Evolutionary conservation across 139 green algal species (phyloP), one percentile per base, ranked within the genome.

Genomic region (Nannochloris sp.): DNA sequence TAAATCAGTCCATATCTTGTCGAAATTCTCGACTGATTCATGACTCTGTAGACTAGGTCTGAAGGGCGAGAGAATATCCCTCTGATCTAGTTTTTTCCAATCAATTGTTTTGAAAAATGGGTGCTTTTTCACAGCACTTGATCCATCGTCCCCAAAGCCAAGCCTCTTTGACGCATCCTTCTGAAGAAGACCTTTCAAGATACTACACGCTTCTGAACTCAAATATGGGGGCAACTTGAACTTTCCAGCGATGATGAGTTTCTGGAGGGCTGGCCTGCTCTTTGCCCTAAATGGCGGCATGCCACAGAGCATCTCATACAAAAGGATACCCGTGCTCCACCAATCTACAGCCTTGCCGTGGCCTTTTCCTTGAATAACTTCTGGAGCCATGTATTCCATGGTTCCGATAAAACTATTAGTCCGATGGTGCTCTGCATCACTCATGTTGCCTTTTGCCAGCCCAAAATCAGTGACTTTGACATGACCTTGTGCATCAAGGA

Each of bases 221-320:
- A 86, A 55, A 68, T 82, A 88, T 29, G 14, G 64, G 10, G 84
- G 89, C 26, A 87, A 71, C 80, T 95, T 96, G 46, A 89, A 63
- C 75, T 93, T 95, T 43, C 65, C 75, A 31, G 51, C 72, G 0
- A 79, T 68, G 65, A 97, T 96, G 59, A 90, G 79, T 57, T 86
- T 82, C 77, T 96, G 85, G 73, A 98, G 81, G 65, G 77, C 79
- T n/a, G 79, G 49, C 36, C 86, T 75, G 45, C 81, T 86, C 80
- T 96, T 95, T 66, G 79, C 79, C 12, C 83, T 75, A 74, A 97
- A 98, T 26, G 93, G 93, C 0, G 89, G 83, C 76, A 90, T 49
- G 31, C 93, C 93, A 20, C 79, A 87, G 58, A 99, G 76, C 93
- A 99, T 99, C 78, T 99, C 93, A 62, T 89, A 96, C 44, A 98